These are phyloP conservation scores for Stereum hirsutum DNA, from an alignment of 1,284 basidiomycete species.

Conservation along the genomic window DNA sequence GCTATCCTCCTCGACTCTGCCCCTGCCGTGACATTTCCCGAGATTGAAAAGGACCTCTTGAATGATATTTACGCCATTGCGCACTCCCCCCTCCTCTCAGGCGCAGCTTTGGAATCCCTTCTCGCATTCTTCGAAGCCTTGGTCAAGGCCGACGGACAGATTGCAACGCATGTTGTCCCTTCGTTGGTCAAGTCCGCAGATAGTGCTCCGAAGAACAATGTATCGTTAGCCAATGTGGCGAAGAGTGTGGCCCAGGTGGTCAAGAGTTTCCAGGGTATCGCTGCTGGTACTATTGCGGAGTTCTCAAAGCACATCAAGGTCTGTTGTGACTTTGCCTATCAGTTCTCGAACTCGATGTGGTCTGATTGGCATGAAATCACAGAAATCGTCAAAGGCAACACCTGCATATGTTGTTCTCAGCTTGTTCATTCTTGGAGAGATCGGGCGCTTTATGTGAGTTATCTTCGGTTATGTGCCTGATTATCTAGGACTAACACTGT, in stretches of 20 bases:
- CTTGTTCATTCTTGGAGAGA: constrained; percentile 81
- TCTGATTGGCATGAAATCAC: constrained; percentile 1
- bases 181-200: constrained; percentile 57
- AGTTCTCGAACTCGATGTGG: background rate
- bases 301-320: constrained; percentile 77
- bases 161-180: constrained; percentile 68
- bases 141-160: constrained; percentile 76
- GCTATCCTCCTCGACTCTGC: constrained; percentile 64
- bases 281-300: constrained; percentile 73
- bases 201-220: constrained; percentile 45
- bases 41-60: constrained; percentile 66
- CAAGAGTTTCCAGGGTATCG: constrained; percentile 54
- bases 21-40: constrained; percentile 56
- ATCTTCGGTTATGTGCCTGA: background rate
- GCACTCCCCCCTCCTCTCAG: constrained; percentile 70
- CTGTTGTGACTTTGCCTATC: constrained; percentile 1
- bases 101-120: constrained; percentile 70
- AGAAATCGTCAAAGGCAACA: constrained; percentile 60
- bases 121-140: constrained; percentile 75
- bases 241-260: constrained; percentile 80
- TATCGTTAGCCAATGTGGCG: constrained; percentile 63
- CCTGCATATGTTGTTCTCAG: constrained; percentile 69
- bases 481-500: constrained; percentile 1
- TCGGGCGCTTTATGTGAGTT: constrained; percentile 78
- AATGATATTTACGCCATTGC: constrained; percentile 63